Evolutionary conservation across 352 stramenopile genomes (phyloP), one percentile per base, ranked within the genome.

Genomic region (Globisporangium solare): DNA sequence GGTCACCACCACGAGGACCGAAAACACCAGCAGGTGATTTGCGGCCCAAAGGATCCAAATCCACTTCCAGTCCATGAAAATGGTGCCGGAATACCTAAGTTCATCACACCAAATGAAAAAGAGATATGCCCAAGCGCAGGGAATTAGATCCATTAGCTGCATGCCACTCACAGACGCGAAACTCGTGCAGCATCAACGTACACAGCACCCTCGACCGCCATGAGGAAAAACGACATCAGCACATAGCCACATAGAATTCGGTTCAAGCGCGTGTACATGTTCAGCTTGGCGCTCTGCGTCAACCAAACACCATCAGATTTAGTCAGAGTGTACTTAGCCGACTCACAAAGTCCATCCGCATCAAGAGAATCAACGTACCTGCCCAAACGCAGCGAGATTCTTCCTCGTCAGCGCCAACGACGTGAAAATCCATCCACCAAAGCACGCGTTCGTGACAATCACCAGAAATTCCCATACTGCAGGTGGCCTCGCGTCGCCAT

Each of bases 381-480:
- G 86, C 11, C 82, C 80, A 54, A 89, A 94, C 4, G 71, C 73
- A 7, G 69, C 73, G n/a, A 95, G 72, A 22, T 91, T 93, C 64
- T 86, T 88, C 35, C 77, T 74, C 12, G 86, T 94, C 12, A 94
- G 64, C 17, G 77, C 63, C 10, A 95, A 63, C 3, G 86, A 93
- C 49, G 79, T 66, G 64, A 92, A 95, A 53, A 95, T 95, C 86
- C 86, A 95, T 0, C 79, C 80, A 15, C 71, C 79, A 71, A 95
- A 95, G 59, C 86, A 95, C 2, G 57, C 58, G 57, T 95, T 91
- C 18, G 86, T 92, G 47, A 79, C 73, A 46, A 89, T 73, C 13
- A 86, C 80, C n/a, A 95, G 73, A 12, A 71, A 57, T 59, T 91
- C 83, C 85, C 85, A 95, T 1, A 92, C 73, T 2, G 70, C 73